Evolutionary conservation across 106 monocot genomes (phyloP).

Genomic region (Phalaenopsis aphrodite): DNA sequence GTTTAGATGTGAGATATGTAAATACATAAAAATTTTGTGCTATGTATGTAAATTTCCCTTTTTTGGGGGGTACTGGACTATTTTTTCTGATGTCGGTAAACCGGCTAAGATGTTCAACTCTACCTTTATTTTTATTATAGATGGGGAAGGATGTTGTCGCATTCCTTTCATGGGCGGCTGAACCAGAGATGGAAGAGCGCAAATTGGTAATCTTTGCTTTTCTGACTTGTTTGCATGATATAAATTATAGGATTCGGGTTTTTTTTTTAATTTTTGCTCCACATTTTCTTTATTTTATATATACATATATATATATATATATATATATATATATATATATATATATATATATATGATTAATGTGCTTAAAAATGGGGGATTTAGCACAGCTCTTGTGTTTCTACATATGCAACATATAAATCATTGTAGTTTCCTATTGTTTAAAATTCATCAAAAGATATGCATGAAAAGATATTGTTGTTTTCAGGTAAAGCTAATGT

Average conservation of each 20-base stretch:
- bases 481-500: no score
- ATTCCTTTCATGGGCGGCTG: conserved; percentile 91
- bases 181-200: conserved; percentile 93
- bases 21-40: background rate
- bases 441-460: no score
- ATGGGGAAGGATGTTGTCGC: conserved; percentile 98
- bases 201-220: conserved; percentile 48
- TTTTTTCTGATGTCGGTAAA: background rate
- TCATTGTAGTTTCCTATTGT: no score
- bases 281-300: background rate
- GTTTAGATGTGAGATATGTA: background rate
- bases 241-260: background rate
- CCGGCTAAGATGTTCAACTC: background rate
- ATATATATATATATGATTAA: no score
- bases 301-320: no score
- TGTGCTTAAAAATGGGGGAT: no score
- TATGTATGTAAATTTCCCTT: background rate
- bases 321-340: no score
- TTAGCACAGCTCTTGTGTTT: no score
- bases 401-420: no score
- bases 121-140: conserved; percentile 16
- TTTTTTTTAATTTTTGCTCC: background rate
- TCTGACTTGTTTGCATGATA: background rate
- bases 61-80: background rate
- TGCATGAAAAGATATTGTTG: no score